Evolutionary conservation across 345 rosid species (phyloP).

Genomic region (Lepidium aucheri): DNA sequence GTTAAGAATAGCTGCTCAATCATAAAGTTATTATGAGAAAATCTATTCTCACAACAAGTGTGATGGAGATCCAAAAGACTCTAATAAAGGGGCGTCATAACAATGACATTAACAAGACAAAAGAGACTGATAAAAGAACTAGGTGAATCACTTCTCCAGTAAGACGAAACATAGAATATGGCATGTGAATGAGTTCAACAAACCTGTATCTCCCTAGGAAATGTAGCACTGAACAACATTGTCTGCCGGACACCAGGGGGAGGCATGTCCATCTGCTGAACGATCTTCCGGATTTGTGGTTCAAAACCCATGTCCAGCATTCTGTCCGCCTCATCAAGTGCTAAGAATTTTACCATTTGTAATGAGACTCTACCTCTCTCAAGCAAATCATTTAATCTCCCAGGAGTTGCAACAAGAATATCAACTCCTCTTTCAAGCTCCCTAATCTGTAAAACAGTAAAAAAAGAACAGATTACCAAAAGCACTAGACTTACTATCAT

Average conservation of each 20-base stretch:
- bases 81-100: background rate
- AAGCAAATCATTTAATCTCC: conserved; percentile 89
- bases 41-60: background rate
- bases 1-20: background rate
- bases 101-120: background rate
- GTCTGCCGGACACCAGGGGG: conserved; percentile 84
- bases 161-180: conserved; percentile 34
- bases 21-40: background rate
- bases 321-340: conserved; percentile 97
- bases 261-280: conserved; percentile 98
- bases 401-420: conserved; percentile 98
- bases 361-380: conserved; percentile 95
- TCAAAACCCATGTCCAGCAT: conserved; percentile 99
- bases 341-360: conserved; percentile 79
- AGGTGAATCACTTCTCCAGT: conserved; percentile 40
- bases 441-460: conserved; percentile 44
- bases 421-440: conserved; percentile 98
- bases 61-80: background rate
- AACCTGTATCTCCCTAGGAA: conserved; percentile 97
- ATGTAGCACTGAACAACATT: conserved; percentile 97
- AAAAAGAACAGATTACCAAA: background rate
- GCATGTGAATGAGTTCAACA: conserved; percentile 39
- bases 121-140: conserved; percentile 15
- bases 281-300: conserved; percentile 96
- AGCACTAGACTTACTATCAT: background rate